A percentile compares a stretch with the other conserved stretches of the same genome.
These are phyloP conservation scores for Amborella trichopoda DNA, from an alignment of 164 flowering plant species.

Conservation along the genomic window DNA sequence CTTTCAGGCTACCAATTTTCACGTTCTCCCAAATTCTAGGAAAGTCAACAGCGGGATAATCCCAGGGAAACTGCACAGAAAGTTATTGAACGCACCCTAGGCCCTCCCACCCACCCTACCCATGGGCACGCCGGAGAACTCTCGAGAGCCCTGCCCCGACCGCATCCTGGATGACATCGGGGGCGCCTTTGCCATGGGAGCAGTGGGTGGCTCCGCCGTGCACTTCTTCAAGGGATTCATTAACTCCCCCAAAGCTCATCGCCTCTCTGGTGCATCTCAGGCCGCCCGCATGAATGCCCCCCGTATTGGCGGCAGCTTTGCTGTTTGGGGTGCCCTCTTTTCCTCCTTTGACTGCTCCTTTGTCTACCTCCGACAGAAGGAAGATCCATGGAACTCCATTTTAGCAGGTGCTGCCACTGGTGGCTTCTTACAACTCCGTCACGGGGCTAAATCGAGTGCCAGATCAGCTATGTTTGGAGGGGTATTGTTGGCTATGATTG, in stretches of 20 bases:
- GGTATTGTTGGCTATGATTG: constrained; percentile 60
- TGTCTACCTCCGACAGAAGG: constrained; percentile 84
- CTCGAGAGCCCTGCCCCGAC: constrained; percentile 86
- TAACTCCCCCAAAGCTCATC: constrained; percentile 70
- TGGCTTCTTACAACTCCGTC: constrained; percentile 76
- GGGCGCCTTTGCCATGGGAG: constrained; percentile 92
- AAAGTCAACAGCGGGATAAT: no score
- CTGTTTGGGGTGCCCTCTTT: constrained; percentile 89
- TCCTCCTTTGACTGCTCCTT: constrained; percentile 72
- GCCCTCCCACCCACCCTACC: no score
- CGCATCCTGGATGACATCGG: constrained; percentile 84
- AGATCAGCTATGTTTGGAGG: constrained; percentile 69
- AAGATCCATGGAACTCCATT: constrained; percentile 95
- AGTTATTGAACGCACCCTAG: no score
- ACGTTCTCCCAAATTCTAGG: no score
- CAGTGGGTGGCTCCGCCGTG: constrained; percentile 77
- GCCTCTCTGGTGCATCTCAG: constrained; percentile 55
- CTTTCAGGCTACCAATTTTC: no score
- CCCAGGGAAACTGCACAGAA: no score
- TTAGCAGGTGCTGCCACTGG: constrained; percentile 93
- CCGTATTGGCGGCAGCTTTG: constrained; percentile 78
- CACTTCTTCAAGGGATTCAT: constrained; percentile 65
- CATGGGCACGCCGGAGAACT: constrained; percentile 78
- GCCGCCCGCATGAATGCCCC: constrained; percentile 87
- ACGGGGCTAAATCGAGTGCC: constrained; percentile 49